Evolutionary conservation across 2,329 filamentous ascomycete genomes (phyloP).

Genomic region (Shiraia bambusicola): DNA sequence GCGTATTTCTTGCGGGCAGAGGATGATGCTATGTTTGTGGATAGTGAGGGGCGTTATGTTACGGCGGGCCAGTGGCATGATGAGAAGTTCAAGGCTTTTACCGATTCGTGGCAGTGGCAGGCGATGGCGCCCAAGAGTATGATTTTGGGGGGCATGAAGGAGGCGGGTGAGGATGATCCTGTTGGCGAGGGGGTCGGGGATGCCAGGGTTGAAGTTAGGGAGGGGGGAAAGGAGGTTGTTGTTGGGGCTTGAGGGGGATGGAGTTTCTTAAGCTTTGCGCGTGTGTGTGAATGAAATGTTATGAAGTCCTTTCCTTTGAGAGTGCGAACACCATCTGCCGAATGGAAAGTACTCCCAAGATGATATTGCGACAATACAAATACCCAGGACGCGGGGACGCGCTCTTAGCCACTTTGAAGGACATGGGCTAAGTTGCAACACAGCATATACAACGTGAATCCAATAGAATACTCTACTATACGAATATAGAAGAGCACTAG

Average conservation of each 20-base stretch:
- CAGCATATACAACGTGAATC: no score
- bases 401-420: no score
- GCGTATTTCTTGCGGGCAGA: conserved; percentile 61
- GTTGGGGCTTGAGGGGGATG: conserved; percentile 9
- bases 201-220: conserved; percentile 2
- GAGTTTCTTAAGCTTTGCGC: no score
- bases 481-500: no score
- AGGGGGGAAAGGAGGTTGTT: conserved; percentile 8
- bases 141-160: conserved; percentile 32
- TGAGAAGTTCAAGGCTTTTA: conserved; percentile 38
- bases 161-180: conserved; percentile 26
- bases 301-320: no score
- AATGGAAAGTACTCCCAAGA: no score
- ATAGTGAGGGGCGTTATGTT: conserved; percentile 56
- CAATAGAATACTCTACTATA: no score
- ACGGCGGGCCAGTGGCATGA: conserved; percentile 49
- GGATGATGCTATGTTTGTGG: conserved; percentile 58
- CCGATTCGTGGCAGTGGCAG: conserved; percentile 23
- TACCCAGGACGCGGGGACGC: no score
- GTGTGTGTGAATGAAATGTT: no score
- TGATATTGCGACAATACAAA: no score
- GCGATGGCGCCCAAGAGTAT: conserved; percentile 25
- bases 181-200: conserved; percentile 6
- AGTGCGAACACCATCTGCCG: no score
- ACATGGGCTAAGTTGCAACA: no score